Evolutionary conservation across 2,329 filamentous ascomycete genomes (phyloP), one percentile per base, ranked within the genome.

Genomic region (Amphichorda felina): DNA sequence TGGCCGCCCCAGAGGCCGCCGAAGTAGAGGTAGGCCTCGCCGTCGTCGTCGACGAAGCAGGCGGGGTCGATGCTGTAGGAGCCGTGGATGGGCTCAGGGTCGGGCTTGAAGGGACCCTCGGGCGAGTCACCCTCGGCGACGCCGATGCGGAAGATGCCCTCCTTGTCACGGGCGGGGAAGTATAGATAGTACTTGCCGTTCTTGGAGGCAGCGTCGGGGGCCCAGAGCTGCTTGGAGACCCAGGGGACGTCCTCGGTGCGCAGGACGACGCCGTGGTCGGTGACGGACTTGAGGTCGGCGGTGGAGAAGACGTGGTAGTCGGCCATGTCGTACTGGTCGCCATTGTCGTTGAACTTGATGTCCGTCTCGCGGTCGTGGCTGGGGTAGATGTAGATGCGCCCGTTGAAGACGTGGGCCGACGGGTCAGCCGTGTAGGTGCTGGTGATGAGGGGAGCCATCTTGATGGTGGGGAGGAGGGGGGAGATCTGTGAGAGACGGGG

Each of bases 1-100:
- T 88, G 82, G 0, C 82, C 82, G 39, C 82, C 82, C 82, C 82
- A 88, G 16, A 88, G 68, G 0, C 82, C 82, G 30, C 82, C 82
- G 45, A 87, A 86, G 56, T 86, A 88, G 21, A 61, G 47, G 38
- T 60, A 61, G 2, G 46, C 54, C 38, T 56, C 43, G 27, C 53
- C 54, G 34, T 60, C 55, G 15, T 59, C 50, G 34, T 88, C 82
- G 13, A 87, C 80, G 43, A 87, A 84, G 24, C 65, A 68, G 10
- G 82, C 82, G 1, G 82, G 82, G 50, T 88, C 82, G 49, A 88
- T 86, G 48, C 75, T 82, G 59, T 77, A 87, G 44, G 72, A 80
- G 2, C 80, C 82, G 34, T 63, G 51, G 48, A 88, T 84, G 10
- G 70, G 70, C 38, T 72, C 61, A 7, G 72, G 61, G 41, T 86